Base-by-base conservation (phyloP, 768 basidiomycete genomes). In the Mycena amicta region DNA sequence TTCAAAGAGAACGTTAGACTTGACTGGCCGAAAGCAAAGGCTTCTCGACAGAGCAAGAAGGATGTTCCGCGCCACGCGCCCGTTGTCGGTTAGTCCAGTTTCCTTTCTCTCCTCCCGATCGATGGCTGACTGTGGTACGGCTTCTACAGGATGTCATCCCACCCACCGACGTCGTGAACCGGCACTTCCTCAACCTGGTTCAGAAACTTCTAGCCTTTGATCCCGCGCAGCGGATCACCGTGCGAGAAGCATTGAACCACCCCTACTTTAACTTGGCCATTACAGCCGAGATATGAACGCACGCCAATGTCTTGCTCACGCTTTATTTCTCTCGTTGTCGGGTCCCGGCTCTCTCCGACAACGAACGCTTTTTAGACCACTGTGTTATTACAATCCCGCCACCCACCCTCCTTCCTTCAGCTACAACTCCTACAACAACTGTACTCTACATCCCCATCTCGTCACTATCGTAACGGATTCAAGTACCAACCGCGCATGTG, bases 11-110 rank as follows among this genome's bases (percentile, higher is more conserved):
- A 85, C 28, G 74, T 80, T 62, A 90, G 88, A 67, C 83, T 99
- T 40, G 93, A 95, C 72, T 98, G 92, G 89, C 96, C 97, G 0
- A 92, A 91, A 68, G 78, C 93, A 11, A 89, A 89, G 71, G 90
- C 93, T 27, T 85, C 90, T 3, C 87, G 90, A 68, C 91, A 95
- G 71, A 95, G 92, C 74, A 89, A 87, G 78, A 96, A 95, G 74
- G 97, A 96, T 67, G 95, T 99, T 40, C n/a, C 88, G 88, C 54
- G 86, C 88, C 25, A 94, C 94, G 66, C 85, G 88, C 67, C 77
- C 85, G 46, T 77, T 97, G 33, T 76, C 83, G 78, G 94, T 95
- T 60, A 53, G 84, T 80, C 23, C 12, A 54, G n/a, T 29, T 28
- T 50, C 30, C 51, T 40, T 63, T 49, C 54, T 60, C 47, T 50